A percentile compares a stretch with the other conserved stretches of the same genome.
These are phyloP conservation scores for Scedosporium minutisporum DNA, from an alignment of 2,329 filamentous ascomycete species.

Conservation along the genomic window DNA sequence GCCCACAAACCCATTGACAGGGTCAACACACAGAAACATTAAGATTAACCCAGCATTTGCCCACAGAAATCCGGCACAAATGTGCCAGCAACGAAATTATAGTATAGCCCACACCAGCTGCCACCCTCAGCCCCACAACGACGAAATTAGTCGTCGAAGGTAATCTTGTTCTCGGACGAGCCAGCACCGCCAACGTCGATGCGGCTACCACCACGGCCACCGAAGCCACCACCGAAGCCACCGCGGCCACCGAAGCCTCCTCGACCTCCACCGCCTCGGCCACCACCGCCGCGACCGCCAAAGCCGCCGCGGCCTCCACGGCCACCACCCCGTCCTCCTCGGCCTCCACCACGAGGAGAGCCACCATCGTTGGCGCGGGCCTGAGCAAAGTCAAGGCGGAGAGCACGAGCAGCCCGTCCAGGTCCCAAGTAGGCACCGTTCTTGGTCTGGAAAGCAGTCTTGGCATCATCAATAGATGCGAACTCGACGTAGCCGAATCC, in stretches of 20 bases:
- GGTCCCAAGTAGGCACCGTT: slow-evolving; percentile 54
- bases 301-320: slow-evolving; percentile 36
- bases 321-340: slow-evolving; percentile 38
- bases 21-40: slow-evolving; percentile 20
- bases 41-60: slow-evolving; percentile 36
- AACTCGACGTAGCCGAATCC: slow-evolving; percentile 90
- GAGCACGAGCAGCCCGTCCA: slow-evolving; percentile 60
- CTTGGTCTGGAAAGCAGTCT: slow-evolving; percentile 59
- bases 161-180: slow-evolving; percentile 64
- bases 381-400: slow-evolving; percentile 76
- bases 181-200: slow-evolving; percentile 21
- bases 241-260: slow-evolving; percentile 37
- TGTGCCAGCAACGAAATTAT: slow-evolving; percentile 30
- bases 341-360: slow-evolving; percentile 33
- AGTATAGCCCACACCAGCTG: slow-evolving; percentile 27
- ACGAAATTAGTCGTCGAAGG: slow-evolving; percentile 39
- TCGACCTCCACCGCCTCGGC: slow-evolving; percentile 34
- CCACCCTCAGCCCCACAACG: not conserved
- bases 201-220: slow-evolving; percentile 31
- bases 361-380: slow-evolving; percentile 48
- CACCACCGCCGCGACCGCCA: slow-evolving; percentile 41
- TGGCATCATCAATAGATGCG: slow-evolving; percentile 72
- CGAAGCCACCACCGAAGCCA: slow-evolving; percentile 31
- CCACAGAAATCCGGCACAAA: slow-evolving; percentile 35
- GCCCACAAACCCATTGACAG: slow-evolving; percentile 33